Evolutionary conservation across 495 filamentous ascomycete genomes (phyloP).

Genomic region (Aspergillus avenaceus): DNA sequence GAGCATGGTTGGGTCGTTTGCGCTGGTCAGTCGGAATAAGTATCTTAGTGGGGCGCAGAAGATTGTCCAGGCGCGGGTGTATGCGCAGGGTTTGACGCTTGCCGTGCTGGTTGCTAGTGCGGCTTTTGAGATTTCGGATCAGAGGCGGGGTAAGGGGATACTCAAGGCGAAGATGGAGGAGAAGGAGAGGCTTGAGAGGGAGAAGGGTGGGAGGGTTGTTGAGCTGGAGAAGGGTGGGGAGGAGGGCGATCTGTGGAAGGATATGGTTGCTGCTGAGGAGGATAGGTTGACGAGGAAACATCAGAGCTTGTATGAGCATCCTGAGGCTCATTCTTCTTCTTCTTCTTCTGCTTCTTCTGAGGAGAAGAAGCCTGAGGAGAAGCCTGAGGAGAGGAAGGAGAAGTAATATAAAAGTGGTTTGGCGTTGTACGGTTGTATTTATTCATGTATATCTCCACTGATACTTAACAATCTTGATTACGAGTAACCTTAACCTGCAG

Average conservation of each 20-base stretch:
- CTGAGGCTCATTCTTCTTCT: constrained; percentile 8
- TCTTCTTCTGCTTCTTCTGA: neutral
- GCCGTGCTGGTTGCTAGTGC: constrained; percentile 84
- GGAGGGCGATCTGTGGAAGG: constrained; percentile 85
- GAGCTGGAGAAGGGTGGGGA: constrained; percentile 63
- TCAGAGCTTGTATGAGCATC: constrained; percentile 36
- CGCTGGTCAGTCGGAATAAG: constrained; percentile 71
- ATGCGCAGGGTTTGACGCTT: constrained; percentile 93
- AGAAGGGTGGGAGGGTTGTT: constrained; percentile 60
- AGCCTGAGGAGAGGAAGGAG: neutral
- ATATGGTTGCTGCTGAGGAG: constrained; percentile 80
- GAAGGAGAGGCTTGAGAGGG: constrained; percentile 67
- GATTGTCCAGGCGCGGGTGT: constrained; percentile 94
- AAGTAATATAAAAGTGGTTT: too few relatives aligned
- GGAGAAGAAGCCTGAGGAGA: neutral
- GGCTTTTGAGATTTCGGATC: constrained; percentile 84
- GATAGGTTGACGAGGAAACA: constrained; percentile 57
- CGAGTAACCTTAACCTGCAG: too few relatives aligned
- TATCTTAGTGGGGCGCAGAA: constrained; percentile 80
- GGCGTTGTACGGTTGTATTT: too few relatives aligned
- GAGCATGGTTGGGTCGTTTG: constrained; percentile 72
- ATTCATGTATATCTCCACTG: too few relatives aligned
- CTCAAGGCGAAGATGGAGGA: constrained; percentile 64
- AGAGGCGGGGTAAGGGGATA: constrained; percentile 63
- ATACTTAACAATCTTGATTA: too few relatives aligned